Evolutionary conservation across 495 filamentous ascomycete species (phyloP).

Genomic region (Thermothielavioides terrestris): DNA sequence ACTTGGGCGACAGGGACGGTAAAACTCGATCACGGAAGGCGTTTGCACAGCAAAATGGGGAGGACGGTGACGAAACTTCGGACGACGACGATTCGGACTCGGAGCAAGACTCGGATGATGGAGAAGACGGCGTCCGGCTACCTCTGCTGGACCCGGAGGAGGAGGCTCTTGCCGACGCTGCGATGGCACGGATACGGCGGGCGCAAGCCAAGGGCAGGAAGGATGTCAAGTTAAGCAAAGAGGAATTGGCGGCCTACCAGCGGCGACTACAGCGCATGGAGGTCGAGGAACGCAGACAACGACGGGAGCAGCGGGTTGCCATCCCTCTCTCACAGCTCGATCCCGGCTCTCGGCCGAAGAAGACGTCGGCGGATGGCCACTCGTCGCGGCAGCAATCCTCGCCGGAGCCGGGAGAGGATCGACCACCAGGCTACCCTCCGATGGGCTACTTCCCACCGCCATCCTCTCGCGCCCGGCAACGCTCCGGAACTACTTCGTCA

Average conservation of each 20-base stretch:
- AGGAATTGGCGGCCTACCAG: conserved; percentile 69
- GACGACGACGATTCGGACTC: conserved; percentile 37
- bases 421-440: conserved; percentile 18
- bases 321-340: conserved; percentile 35
- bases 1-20: conserved; percentile 41
- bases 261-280: conserved; percentile 51
- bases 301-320: conserved; percentile 33
- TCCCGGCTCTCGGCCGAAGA: conserved; percentile 15
- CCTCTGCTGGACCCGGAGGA: conserved; percentile 52
- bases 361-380: conserved; percentile 1
- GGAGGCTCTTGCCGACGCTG: conserved; percentile 63
- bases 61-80: conserved; percentile 42
- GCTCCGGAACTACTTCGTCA: conserved; percentile 24
- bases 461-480: conserved; percentile 22
- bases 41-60: conserved; percentile 41
- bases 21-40: conserved; percentile 33
- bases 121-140: conserved; percentile 43
- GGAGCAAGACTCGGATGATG: conserved; percentile 49
- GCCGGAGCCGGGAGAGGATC: conserved; percentile 9
- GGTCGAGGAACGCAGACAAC: conserved; percentile 31
- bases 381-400: conserved; percentile 9
- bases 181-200: conserved; percentile 64
- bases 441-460: conserved; percentile 36
- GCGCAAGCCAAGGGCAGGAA: conserved; percentile 63
- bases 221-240: conserved; percentile 66